phyloP scores from a whole-genome alignment of 1,139 yeast species.

The Taphrina sp. region DNA sequence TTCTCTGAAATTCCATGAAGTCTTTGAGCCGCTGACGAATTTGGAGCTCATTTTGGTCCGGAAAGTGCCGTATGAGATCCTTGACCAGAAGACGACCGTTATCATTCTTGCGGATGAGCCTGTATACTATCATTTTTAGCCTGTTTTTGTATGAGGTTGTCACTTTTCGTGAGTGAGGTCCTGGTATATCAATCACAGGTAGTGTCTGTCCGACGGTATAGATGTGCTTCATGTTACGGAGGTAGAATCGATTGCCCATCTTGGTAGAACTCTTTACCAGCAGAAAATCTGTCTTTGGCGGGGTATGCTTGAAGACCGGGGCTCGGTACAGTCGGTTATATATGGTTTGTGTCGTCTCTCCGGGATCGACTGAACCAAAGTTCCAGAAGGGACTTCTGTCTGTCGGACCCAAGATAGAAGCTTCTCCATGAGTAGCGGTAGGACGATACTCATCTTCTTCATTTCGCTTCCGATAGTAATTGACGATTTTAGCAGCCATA shows the following conservation, averaged over 20 bases:
- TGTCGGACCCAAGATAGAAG: conserved; percentile 90
- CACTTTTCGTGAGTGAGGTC: conserved; percentile 95
- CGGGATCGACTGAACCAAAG: conserved; percentile 94
- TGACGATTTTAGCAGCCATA: conserved; percentile 91
- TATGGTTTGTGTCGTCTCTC: conserved; percentile 87
- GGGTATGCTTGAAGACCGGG: conserved; percentile 86
- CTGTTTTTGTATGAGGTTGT: conserved; percentile 91
- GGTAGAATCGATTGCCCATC: conserved; percentile 53
- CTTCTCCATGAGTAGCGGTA: conserved; percentile 85
- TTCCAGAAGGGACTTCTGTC: conserved; percentile 98
- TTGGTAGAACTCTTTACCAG: conserved; percentile 63
- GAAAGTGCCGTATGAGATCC: conserved; percentile 89
- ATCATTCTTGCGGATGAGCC: conserved; percentile 76
- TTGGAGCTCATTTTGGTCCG: conserved; percentile 97
- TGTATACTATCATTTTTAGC: conserved; percentile 86
- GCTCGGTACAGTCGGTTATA: conserved; percentile 92
- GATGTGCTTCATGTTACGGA: conserved; percentile 66
- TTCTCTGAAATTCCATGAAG: conserved; percentile 95
- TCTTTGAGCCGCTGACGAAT: conserved; percentile 92
- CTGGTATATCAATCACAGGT: conserved; percentile 94
- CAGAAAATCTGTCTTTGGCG: conserved; percentile 74
- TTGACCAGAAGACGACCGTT: conserved; percentile 76
- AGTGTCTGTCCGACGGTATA: conserved; percentile 90
- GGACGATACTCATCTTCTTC: conserved; percentile 87
- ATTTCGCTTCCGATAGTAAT: conserved; percentile 80